A percentile compares a stretch with the other conserved stretches of the same genome.
These are phyloP conservation scores for Hypomontagnella monticulosa DNA, from an alignment of 495 filamentous ascomycete genomes.

Conservation along the genomic window DNA sequence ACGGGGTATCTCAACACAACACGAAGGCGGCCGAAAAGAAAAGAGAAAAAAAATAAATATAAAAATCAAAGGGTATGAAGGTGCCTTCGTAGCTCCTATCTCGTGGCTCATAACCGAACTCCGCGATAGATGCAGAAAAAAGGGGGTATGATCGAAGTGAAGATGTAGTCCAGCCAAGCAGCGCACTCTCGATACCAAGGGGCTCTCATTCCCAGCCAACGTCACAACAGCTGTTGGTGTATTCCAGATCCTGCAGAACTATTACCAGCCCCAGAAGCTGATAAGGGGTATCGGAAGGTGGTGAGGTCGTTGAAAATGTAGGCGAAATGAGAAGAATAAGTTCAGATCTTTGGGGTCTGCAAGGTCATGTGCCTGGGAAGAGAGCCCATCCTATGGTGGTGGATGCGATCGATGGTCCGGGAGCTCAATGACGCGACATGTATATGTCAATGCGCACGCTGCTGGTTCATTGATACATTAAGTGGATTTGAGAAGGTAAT, in stretches of 20 bases:
- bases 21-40: conserved; percentile 40
- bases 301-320: conserved; percentile 25
- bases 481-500: conserved; percentile 33
- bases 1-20: conserved; percentile 48
- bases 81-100: conserved; percentile 43
- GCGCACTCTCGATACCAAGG: conserved; percentile 28
- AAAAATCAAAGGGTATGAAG: conserved; percentile 42
- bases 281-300: conserved; percentile 36
- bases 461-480: conserved; percentile 46
- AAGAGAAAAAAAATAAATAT: conserved; percentile 30
- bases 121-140: conserved; percentile 40
- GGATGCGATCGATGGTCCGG: conserved; percentile 1
- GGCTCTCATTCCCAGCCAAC: conserved; percentile 21
- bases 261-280: conserved; percentile 38
- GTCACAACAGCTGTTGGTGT: conserved; percentile 10
- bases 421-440: neutral
- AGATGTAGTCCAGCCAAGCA: conserved; percentile 45
- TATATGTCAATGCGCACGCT: conserved; percentile 10
- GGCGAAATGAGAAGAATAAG: conserved; percentile 32
- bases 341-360: conserved; percentile 32
- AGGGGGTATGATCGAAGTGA: conserved; percentile 37
- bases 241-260: conserved; percentile 27
- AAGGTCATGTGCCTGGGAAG: conserved; percentile 17
- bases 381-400: conserved; percentile 5
- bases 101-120: conserved; percentile 39